phyloP scores from a whole-genome alignment of 805 yeast genomes.

The Jamesozyma hellenica region DNA sequence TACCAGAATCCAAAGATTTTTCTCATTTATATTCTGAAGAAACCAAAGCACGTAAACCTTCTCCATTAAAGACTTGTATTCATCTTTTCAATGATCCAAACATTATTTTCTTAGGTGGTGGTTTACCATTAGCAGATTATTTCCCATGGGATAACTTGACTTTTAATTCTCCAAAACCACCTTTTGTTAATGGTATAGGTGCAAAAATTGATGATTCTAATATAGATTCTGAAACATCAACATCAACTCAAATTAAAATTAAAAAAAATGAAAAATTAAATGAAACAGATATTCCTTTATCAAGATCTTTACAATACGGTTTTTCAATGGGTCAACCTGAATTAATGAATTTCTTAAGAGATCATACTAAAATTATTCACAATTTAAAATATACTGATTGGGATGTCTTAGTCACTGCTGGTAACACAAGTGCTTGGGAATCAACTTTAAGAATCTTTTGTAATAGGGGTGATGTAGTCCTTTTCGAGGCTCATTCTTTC shows the following conservation, averaged over 20 bases:
- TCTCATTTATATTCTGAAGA: slow-evolving; percentile 68
- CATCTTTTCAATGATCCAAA: slow-evolving; percentile 64
- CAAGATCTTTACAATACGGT: slow-evolving; percentile 89
- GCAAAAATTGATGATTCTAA: slow-evolving; percentile 27
- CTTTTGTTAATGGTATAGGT: slow-evolving; percentile 70
- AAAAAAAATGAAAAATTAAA: slow-evolving; percentile 34
- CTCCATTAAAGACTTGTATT: slow-evolving; percentile 79
- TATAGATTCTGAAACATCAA: slow-evolving; percentile 26
- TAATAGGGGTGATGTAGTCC: slow-evolving; percentile 68
- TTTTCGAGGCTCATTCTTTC: slow-evolving; percentile 76
- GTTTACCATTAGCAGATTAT: slow-evolving; percentile 81
- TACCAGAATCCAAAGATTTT: slow-evolving; percentile 56
- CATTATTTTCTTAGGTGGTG: slow-evolving; percentile 87
- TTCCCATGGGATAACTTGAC: slow-evolving; percentile 81
- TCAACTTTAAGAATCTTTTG: slow-evolving; percentile 68
- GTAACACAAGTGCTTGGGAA: slow-evolving; percentile 90
- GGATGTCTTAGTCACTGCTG: slow-evolving; percentile 62
- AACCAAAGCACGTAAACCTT: slow-evolving; percentile 62
- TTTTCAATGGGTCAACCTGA: slow-evolving; percentile 72
- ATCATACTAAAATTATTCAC: slow-evolving; percentile 55
- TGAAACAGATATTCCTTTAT: slow-evolving; percentile 58
- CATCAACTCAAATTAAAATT: slow-evolving; percentile 23
- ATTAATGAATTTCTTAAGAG: slow-evolving; percentile 53
- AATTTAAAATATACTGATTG: slow-evolving; percentile 50
- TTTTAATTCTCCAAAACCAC: slow-evolving; percentile 67